Evolutionary conservation across 2,329 filamentous ascomycete genomes (phyloP), one percentile per base, ranked within the genome.

Genomic region (Penicillium sp.): DNA sequence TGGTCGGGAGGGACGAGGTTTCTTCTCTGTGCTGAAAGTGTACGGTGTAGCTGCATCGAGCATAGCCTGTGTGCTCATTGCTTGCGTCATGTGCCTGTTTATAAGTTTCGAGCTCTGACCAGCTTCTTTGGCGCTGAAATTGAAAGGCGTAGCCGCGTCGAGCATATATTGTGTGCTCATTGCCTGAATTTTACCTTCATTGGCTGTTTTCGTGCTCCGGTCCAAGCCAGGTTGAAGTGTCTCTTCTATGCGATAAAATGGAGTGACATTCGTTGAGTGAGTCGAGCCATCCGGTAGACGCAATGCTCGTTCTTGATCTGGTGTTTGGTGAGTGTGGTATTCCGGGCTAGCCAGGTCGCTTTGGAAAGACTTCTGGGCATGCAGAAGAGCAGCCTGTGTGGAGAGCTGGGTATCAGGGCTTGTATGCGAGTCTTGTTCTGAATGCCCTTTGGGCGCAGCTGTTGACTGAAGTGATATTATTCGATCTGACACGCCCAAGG

Each of bases 111-210:
- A 34, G 40, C 31, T 46, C 7, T 45, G 29, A 3, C 33, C 31
- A 31, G 40, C 18, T 37, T 14, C 39, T 19, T 49, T 40, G 3
- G 66, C 66, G 30, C 69, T 72, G 34, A 71, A 64, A 3, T 61
- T 65, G 45, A 71, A 73, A 8, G 72, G 71, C 3, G 68, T 71
- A 25, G 65, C 64, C 12, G 67, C 64, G 46, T 73, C 68, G 13
- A 74, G 64, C 58, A 74, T 69, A 37, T 58, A 66, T 54, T 74
- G 71, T 1, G 71, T 73, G 49, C 67, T 71, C 52, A 70, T 62
- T 35, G 63, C 58, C 48, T 61, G 64, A n/a, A 53, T 42, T 14
- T 47, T 55, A 1, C 52, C 52, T 16, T 53, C 56, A 18, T 51
- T 47, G 18, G 38, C 39, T 28, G 50, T 19, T 28, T 31, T 42